Base-by-base conservation (phyloP, 441 rosid genomes). In the Mallotus japonicus region DNA sequence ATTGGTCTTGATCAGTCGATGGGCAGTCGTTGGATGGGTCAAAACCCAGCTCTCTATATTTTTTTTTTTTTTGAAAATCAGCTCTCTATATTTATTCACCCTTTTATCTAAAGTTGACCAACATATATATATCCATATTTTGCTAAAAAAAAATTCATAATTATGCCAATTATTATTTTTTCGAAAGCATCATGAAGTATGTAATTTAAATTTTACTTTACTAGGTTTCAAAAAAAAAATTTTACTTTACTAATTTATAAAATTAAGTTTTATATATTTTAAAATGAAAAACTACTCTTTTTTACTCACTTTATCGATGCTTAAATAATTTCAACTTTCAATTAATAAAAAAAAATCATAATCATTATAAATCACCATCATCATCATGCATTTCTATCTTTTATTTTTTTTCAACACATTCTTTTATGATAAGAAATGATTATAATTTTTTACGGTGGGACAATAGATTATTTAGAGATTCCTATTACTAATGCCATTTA, bases 1-100 rank as follows among this genome's bases (percentile, higher is more conserved):
- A 53, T 54, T 75, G 76, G 83, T 84, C 87, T 67, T 79, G 57
- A 73, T 82, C 86, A 64, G 76, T 61, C 75, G 80, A 75, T 63
- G 72, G 59, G 67, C 69, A 75, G 79, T 73, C 82, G 56, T 66
- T 65, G 59, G 37, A 70, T 78, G 50, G 75, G 79, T 67, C 83
- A 77, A 75, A 57, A 69, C 73, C 19, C 71, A 40, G 62, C 65
- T n/a, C n/a, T n/a, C n/a, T n/a, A n/a, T n/a, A n/a, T n/a, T n/a
- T n/a, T n/a, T n/a, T n/a, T n/a, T n/a, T n/a, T n/a, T n/a, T n/a
- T n/a, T n/a, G n/a, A n/a, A n/a, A n/a, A n/a, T n/a, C n/a, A n/a
- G n/a, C n/a, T n/a, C n/a, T n/a, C 75, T 65, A 4, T 37, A 6
- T 37, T 37, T 37, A 37, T 37, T 37, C 46, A 28, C 49, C 9